Percentiles rank a stretch among this genome's conserved stretches.
These are phyloP conservation scores for Tremellales sp. DNA, from an alignment of 1,284 basidiomycete species.

Conservation along the genomic window DNA sequence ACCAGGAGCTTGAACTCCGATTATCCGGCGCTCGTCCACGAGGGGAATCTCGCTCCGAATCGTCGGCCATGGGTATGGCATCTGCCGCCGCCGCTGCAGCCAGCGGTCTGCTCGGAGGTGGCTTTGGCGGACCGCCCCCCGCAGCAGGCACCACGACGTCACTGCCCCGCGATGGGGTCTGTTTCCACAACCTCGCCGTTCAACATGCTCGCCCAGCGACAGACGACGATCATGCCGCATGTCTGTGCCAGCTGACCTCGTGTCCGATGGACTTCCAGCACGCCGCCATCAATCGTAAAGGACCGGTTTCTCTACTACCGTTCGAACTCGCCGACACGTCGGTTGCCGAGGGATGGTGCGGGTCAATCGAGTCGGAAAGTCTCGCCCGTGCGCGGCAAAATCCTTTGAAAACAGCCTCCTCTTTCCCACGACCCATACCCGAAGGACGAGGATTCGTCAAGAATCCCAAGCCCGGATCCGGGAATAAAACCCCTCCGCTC, in stretches of 20 bases:
- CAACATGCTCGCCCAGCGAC: slow-evolving; percentile 29
- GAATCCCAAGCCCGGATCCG: slow-evolving; percentile 17
- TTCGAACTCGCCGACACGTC: slow-evolving; percentile 22
- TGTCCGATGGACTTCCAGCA: slow-evolving; percentile 36
- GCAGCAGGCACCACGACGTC: slow-evolving; percentile 3
- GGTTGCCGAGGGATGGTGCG: slow-evolving; percentile 32
- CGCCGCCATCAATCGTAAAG: slow-evolving; percentile 25
- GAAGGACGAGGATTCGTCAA: slow-evolving; percentile 38
- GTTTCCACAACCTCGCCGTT: slow-evolving; percentile 30
- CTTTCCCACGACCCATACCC: slow-evolving; percentile 15
- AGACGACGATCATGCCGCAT: slow-evolving; percentile 39
- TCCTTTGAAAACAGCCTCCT: slow-evolving; percentile 6
- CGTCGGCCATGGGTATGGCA: slow-evolving; percentile 9
- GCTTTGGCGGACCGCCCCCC: slow-evolving; percentile 15
- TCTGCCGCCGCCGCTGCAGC: slow-evolving; percentile 6
- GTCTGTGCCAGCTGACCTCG: slow-evolving; percentile 40
- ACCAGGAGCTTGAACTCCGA: slow-evolving; percentile 42
- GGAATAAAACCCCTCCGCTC: slow-evolving; percentile 21
- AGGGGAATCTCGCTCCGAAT: slow-evolving; percentile 17
- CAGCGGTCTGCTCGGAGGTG: slow-evolving; percentile 11
- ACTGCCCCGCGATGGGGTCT: slow-evolving; percentile 33
- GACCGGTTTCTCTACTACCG: slow-evolving; percentile 36
- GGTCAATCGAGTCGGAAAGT: slow-evolving; percentile 30
- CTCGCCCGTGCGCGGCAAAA: slow-evolving; percentile 25
- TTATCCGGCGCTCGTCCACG: slow-evolving; percentile 31